These are phyloP conservation scores for Ophiocordyceps camponoti-floridani DNA, from an alignment of 2,329 filamentous ascomycete genomes.

Conservation along the genomic window DNA sequence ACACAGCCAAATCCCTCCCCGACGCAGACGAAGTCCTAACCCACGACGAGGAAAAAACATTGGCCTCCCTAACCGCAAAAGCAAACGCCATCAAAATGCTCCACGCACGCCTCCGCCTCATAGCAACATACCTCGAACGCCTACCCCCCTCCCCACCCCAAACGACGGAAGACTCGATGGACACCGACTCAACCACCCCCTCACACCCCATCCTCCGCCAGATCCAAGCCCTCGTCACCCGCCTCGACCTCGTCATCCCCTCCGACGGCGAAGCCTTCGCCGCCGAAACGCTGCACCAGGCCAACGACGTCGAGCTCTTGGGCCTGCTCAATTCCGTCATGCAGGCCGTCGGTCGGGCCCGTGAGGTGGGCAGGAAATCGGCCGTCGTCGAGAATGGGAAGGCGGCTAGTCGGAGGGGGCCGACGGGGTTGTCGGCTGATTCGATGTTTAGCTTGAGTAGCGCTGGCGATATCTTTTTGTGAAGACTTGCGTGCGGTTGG, in stretches of 20 bases:
- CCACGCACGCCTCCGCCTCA: conserved; percentile 54
- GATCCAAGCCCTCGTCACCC: conserved; percentile 69
- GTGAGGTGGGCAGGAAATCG: conserved; percentile 62
- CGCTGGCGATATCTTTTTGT: conserved; percentile 11
- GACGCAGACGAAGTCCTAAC: conserved; percentile 25
- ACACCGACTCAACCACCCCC: conserved; percentile 21
- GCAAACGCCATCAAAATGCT: conserved; percentile 91
- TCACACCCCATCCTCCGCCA: conserved; percentile 68
- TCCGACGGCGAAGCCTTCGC: conserved; percentile 47
- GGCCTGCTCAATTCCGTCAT: conserved; percentile 60
- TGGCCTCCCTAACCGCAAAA: conserved; percentile 61
- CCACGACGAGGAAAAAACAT: conserved; percentile 41
- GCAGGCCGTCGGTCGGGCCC: conserved; percentile 50
- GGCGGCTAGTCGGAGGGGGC: conserved; percentile 6
- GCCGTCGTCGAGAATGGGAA: conserved; percentile 31
- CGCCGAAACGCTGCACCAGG: conserved; percentile 55
- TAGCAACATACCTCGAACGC: conserved; percentile 58
- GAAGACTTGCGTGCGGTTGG: too few species aligned
- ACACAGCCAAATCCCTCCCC: conserved; percentile 13
- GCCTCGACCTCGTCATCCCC: conserved; percentile 67
- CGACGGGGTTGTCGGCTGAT: conserved; percentile 7
- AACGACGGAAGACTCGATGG: conserved; percentile 17
- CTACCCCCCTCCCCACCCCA: conserved; percentile 47
- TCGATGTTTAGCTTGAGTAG: conserved; percentile 9
- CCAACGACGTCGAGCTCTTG: conserved; percentile 70